Evolutionary conservation across 371 early-diverging fungal genomes (phyloP), one percentile per base, ranked within the genome.

Genomic region (Actinomortierella wolfii): DNA sequence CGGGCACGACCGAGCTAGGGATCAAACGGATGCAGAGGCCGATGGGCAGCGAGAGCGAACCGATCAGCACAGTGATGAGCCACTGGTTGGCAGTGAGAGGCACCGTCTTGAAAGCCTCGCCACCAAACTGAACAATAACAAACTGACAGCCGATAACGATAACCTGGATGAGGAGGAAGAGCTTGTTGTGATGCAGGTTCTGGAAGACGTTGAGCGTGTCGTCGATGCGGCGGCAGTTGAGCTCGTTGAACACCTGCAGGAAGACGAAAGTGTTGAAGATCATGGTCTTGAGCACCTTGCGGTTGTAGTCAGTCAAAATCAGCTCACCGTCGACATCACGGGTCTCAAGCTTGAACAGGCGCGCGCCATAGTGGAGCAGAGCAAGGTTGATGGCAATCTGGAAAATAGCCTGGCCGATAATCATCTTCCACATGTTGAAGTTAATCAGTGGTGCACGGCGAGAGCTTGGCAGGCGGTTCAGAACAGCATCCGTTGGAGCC

Each of bases 191-290:
- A 59, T 76, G 78, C 42, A 97, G 81, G 61, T 88, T 85, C 64
- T 81, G 80, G 83, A 98, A 97, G 26, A 95, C 87, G 78, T 98
- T 98, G 66, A 93, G 59, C 24, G 86, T 77, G 53, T 79, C 80
- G 61, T 88, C 91, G 43, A 93, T 88, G 51, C 88, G 86, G 24
- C 92, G 85, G 68, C 91, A 92, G 79, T 92, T 93, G 79, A 93
- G 81, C 66, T 91, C 90, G 76, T 96, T 97, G 74, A 97, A 96
- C n/a, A 98, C 79, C 81, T 97, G 98, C 41, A 95, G 78, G 74
- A 96, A 93, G 41, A 98, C 94, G 82, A 98, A 99, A 15, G 90
- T 77, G 78, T 98, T 99, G 83, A 98, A 98, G 13, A 97, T 88
- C 68, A 96, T 82, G 13, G 95, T 91, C 52, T 85, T 86, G 56